Evolutionary conservation across 345 rosid species (phyloP), one percentile per base, ranked within the genome.

Genomic region (Linum tenue): DNA sequence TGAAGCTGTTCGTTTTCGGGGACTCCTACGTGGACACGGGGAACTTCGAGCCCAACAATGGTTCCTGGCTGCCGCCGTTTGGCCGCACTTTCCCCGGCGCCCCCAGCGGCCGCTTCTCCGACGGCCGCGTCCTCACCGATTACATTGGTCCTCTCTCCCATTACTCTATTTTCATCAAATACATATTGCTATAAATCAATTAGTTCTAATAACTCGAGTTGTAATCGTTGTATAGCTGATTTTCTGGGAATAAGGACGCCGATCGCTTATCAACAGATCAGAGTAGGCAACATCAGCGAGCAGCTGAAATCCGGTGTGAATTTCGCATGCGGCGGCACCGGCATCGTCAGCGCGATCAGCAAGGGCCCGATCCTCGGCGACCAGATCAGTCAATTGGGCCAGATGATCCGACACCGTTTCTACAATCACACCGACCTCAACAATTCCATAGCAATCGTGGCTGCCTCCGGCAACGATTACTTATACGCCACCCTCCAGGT

Each of bases 301-400:
- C 69, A 66, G 37, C 41, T 44, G 7, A 36, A 43, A 31, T 9
- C 16, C 2, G 70, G 70, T 15, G 37, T 67, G 56, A 67, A 67
- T 59, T 67, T 84, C 58, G 88, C 85, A 1, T 56, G 62, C 10
- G 88, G 85, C 6, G 85, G 88, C 31, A 79, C 84, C 0, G 88
- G 84, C n/a, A 81, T 80, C 4, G 75, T 80, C 48, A 61, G 75
- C 56, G 77, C 85, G n/a, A 14, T 65, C 69, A 72, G 56, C 55
- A 60, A 68, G 9, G 75, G 70, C 36, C 86, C 85, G 8, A 85
- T 82, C 78, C 62, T 82, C 81, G 76, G 80, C 0, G 53, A 62
- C 66, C 89, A 85, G 62, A 76, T 85, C 66, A 62, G 67, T 42
- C 66, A 15, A 50, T 76, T 82, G 12, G 73, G 81, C 51, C 67